These are phyloP conservation scores for Solanum chilense DNA, from an alignment of 257 asterid species.

Conservation along the genomic window DNA sequence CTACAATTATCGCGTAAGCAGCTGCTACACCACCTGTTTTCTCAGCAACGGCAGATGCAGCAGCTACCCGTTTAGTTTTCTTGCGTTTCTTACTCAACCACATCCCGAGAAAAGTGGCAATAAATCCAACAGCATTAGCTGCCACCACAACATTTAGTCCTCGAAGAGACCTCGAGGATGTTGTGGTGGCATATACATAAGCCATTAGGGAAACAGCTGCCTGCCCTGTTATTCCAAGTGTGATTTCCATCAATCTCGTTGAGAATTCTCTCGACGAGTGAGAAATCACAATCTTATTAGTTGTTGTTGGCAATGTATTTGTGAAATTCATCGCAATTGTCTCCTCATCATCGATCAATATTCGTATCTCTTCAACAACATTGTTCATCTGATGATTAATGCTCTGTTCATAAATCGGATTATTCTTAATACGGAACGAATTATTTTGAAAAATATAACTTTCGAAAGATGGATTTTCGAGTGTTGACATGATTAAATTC, in stretches of 20 bases:
- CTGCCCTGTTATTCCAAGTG: not conserved
- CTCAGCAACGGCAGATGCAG: not conserved
- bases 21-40: not conserved
- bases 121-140: not conserved
- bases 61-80: not conserved
- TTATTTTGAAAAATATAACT: not conserved
- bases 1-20: not conserved
- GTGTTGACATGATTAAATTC: too few relatives aligned
- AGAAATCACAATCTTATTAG: not conserved
- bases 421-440: not conserved
- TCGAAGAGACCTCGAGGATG: not conserved
- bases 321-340: not conserved
- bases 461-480: too few relatives aligned
- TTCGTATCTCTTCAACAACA: not conserved
- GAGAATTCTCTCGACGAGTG: not conserved
- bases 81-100: not conserved
- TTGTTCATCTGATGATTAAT: not conserved
- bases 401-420: not conserved
- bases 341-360: not conserved
- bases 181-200: not conserved
- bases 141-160: not conserved
- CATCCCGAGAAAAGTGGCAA: not conserved
- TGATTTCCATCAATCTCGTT: not conserved
- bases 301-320: not conserved
- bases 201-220: not conserved